Percentiles rank a stretch among this genome's conserved stretches.
Evolutionary conservation across 225 moss, liverwort and hornwort species (phyloP).

Genomic region (Pleurozium schreberi): DNA sequence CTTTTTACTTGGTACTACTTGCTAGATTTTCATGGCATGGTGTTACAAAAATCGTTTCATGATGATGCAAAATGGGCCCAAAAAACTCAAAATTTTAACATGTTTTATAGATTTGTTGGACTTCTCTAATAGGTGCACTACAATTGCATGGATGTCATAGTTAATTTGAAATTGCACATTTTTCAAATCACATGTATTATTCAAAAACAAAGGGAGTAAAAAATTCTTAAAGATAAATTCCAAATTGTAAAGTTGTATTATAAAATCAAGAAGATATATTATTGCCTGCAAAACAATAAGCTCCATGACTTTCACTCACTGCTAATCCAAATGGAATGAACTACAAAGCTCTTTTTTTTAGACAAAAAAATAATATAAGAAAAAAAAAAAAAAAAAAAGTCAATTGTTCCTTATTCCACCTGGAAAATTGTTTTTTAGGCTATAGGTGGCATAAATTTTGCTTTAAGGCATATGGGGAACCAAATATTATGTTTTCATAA

Average conservation of each 20-base stretch:
- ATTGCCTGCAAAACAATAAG: background rate
- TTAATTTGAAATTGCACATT: too few relatives aligned
- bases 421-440: too few relatives aligned
- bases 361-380: background rate
- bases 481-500: too few relatives aligned
- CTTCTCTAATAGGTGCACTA: background rate
- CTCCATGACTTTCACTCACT: background rate
- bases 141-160: too few relatives aligned
- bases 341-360: background rate
- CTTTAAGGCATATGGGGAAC: too few relatives aligned
- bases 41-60: background rate
- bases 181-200: background rate
- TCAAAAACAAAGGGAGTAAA: background rate
- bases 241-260: too few relatives aligned
- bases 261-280: background rate
- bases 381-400: background rate
- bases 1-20: too few relatives aligned
- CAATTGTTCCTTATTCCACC: too few relatives aligned
- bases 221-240: background rate
- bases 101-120: background rate
- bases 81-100: background rate
- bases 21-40: rapidly evolving
- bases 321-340: background rate
- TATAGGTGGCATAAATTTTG: too few relatives aligned
- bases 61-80: background rate